Evolutionary conservation across 129 eudicot genomes (phyloP).

Genomic region (Chrysanthemum seticuspe): DNA sequence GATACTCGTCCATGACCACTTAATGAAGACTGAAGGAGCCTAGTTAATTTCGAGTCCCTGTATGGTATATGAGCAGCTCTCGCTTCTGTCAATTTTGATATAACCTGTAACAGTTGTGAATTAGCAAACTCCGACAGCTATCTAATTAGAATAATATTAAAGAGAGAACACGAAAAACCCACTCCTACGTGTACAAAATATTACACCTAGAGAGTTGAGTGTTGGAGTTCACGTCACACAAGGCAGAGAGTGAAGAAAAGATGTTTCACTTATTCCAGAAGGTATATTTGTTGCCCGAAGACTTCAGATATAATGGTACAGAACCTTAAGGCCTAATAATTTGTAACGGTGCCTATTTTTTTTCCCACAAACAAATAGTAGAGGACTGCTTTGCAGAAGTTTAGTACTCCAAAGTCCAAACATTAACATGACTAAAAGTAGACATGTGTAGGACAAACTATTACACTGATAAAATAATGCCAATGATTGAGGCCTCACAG

Average conservation of each 20-base stretch:
- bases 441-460: slow-evolving; percentile 35
- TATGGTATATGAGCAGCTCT: slow-evolving; percentile 81
- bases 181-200: not conserved
- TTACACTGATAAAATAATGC: slow-evolving; percentile 43
- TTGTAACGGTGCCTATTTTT: not conserved
- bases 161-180: not conserved
- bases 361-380: slow-evolving; percentile 19
- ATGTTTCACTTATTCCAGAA: slow-evolving; percentile 2
- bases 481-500: slow-evolving; percentile 76
- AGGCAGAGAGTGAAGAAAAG: slow-evolving; percentile 6
- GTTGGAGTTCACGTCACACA: too few relatives aligned
- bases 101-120: slow-evolving; percentile 52
- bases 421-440: slow-evolving; percentile 28
- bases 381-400: slow-evolving; percentile 23
- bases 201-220: too few relatives aligned
- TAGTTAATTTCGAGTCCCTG: slow-evolving; percentile 89
- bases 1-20: slow-evolving; percentile 98
- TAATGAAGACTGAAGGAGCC: slow-evolving; percentile 91
- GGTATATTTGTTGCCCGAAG: slow-evolving; percentile 11
- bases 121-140: slow-evolving; percentile 21
- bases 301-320: slow-evolving; percentile 10
- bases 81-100: slow-evolving; percentile 84
- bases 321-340: not conserved
- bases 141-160: not conserved
- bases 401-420: not conserved